These are phyloP conservation scores for Kazachstania viticola DNA, from an alignment of 805 yeast genomes.

Conservation along the genomic window DNA sequence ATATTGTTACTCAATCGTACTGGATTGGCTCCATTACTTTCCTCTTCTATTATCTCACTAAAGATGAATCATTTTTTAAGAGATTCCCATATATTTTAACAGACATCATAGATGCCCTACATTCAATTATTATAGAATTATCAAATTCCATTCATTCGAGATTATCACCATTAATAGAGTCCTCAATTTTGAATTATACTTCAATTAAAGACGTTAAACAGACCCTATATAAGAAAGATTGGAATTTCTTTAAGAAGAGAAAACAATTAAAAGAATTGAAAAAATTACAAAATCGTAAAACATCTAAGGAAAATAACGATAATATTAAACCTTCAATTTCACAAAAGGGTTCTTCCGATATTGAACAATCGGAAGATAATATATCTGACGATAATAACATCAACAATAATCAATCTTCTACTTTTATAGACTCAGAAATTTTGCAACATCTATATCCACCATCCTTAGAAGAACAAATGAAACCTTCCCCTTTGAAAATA, in stretches of 20 bases:
- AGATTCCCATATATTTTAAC: constrained; percentile 49
- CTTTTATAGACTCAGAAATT: constrained; percentile 54
- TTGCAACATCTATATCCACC: constrained; percentile 77
- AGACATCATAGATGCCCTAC: constrained; percentile 42
- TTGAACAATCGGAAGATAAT: constrained; percentile 2
- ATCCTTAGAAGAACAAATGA: constrained; percentile 61
- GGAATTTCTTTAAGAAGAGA: constrained; percentile 44
- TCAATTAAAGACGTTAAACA: constrained; percentile 75
- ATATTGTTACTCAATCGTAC: constrained; percentile 63
- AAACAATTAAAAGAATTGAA: constrained; percentile 16
- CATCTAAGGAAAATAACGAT: constrained; percentile 5
- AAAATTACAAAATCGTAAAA: constrained; percentile 6
- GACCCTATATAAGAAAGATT: constrained; percentile 63
- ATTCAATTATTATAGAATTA: constrained; percentile 53
- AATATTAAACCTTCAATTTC: neutral
- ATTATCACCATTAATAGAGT: constrained; percentile 45
- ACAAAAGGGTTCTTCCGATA: neutral
- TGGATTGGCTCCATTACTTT: constrained; percentile 81
- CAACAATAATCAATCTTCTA: constrained; percentile 15
- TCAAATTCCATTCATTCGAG: constrained; percentile 55
- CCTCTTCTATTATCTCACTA: constrained; percentile 62
- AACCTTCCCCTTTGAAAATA: constrained; percentile 79
- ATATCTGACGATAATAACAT: neutral
- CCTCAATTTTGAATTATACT: constrained; percentile 61
- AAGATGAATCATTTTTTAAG: constrained; percentile 48